These are phyloP conservation scores for Salix purpurea DNA, from an alignment of 345 rosid species.

Conservation along the genomic window DNA sequence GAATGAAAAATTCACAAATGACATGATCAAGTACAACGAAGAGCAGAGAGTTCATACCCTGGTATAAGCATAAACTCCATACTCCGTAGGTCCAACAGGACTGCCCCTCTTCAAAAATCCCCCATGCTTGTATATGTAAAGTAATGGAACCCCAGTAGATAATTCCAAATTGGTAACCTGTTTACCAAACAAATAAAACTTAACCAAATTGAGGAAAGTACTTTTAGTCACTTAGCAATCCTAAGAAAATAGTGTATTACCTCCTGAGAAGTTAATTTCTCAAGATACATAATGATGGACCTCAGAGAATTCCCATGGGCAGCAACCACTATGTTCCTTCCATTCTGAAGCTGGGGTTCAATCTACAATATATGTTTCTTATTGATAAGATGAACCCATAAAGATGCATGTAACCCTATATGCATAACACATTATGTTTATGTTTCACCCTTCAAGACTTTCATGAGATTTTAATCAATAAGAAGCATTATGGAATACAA, in stretches of 20 bases:
- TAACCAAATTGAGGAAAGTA: not conserved
- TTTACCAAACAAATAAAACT: not conserved
- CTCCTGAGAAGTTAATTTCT: conserved; percentile 90
- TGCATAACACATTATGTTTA: too few species aligned
- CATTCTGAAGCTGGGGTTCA: conserved; percentile 73
- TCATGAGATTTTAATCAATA: not conserved
- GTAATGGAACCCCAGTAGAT: conserved; percentile 92
- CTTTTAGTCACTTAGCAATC: too few species aligned
- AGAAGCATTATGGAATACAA: not conserved
- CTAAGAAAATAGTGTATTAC: conserved; percentile 25
- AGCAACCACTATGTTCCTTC: conserved; percentile 85
- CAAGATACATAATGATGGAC: conserved; percentile 97
- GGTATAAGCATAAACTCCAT: conserved; percentile 93
- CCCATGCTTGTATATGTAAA: conserved; percentile 84
- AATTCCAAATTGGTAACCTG: conserved; percentile 81
- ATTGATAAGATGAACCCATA: conserved; percentile 5
- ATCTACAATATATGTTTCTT: conserved; percentile 42
- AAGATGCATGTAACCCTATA: not conserved
- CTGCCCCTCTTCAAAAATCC: conserved; percentile 84
- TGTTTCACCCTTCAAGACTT: too few species aligned
- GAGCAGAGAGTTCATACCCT: conserved; percentile 34
- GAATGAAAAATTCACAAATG: too few species aligned
- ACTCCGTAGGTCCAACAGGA: conserved; percentile 79
- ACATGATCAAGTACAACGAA: too few species aligned
- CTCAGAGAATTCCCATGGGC: conserved; percentile 94